These are phyloP conservation scores for Ustilago hordei DNA, from an alignment of 1,284 basidiomycete species.

Conservation along the genomic window DNA sequence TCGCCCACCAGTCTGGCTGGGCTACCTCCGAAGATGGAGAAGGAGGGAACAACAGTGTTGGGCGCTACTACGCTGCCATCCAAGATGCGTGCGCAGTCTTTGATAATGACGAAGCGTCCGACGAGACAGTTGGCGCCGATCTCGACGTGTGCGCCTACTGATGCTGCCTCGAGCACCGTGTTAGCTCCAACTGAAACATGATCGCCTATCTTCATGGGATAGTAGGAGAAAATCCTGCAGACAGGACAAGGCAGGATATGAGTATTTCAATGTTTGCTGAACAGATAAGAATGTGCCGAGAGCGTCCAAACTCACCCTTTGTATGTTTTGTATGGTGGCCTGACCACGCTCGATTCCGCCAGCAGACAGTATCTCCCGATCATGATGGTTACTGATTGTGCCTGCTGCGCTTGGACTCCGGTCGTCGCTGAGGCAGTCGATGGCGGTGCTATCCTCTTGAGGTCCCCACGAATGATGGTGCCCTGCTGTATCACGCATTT, in stretches of 20 bases:
- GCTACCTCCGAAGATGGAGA: conserved; percentile 87
- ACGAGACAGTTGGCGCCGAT: conserved; percentile 96
- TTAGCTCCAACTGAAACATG: conserved; percentile 90
- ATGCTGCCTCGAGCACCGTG: conserved; percentile 90
- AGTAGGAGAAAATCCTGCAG: conserved; percentile 85
- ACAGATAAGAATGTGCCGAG: not conserved
- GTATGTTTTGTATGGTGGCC: conserved; percentile 73
- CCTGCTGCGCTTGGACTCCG: conserved; percentile 16
- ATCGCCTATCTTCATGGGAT: conserved; percentile 96
- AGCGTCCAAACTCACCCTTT: conserved; percentile 74
- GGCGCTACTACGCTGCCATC: conserved; percentile 91
- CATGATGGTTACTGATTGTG: conserved; percentile 81
- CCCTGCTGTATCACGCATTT: conserved; percentile 93
- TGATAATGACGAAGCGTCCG: conserved; percentile 95
- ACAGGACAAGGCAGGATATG: not conserved
- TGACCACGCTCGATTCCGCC: conserved; percentile 87
- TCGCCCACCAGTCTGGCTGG: conserved; percentile 83
- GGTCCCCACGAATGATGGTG: conserved; percentile 88
- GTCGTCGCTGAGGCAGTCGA: conserved; percentile 77
- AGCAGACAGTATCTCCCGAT: conserved; percentile 92
- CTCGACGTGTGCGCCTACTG: conserved; percentile 91
- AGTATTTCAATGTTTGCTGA: not conserved
- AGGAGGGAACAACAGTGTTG: conserved; percentile 89
- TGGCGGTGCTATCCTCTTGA: conserved; percentile 76
- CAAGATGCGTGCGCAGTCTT: conserved; percentile 89